Evolutionary conservation across 805 yeast genomes (phyloP).

Genomic region (Candida palmyrensis): DNA sequence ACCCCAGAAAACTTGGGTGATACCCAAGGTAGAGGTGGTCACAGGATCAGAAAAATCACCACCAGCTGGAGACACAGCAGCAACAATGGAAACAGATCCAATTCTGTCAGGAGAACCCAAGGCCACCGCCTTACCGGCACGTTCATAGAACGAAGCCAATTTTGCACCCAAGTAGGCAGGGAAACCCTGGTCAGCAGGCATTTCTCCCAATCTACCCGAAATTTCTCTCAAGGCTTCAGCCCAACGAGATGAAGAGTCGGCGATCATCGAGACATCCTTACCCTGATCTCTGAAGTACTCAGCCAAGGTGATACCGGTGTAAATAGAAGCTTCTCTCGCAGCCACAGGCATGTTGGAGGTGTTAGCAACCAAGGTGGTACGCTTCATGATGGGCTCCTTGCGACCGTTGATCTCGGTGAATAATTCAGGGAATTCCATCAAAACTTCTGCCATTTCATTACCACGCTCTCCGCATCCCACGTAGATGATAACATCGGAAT

Average conservation of each 20-base stretch:
- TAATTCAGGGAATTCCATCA: constrained; percentile 99
- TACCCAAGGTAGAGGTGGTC: constrained; percentile 96
- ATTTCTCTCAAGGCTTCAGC: constrained; percentile 99
- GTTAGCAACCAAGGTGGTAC: constrained; percentile 97
- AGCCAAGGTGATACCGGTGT: constrained; percentile 97
- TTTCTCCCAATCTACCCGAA: constrained; percentile 99
- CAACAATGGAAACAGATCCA: constrained; percentile 98
- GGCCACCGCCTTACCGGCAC: constrained; percentile 96
- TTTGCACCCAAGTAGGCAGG: constrained; percentile 99
- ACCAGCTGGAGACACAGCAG: constrained; percentile 99
- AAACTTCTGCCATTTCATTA: constrained; percentile 98
- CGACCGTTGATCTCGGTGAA: constrained; percentile 86
- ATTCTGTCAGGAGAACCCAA: constrained; percentile 94
- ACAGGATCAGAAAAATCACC: constrained; percentile 99
- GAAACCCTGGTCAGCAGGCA: constrained; percentile 99
- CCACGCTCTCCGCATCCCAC: constrained; percentile 98
- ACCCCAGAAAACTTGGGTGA: constrained; percentile 99
- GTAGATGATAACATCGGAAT: constrained; percentile 93
- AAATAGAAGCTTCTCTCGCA: constrained; percentile 98
- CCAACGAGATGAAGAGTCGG: constrained; percentile 99
- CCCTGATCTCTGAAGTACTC: constrained; percentile 99
- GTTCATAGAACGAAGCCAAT: constrained; percentile 97
- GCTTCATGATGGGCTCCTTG: constrained; percentile 98
- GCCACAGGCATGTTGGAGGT: constrained; percentile 99
- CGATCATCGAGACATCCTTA: constrained; percentile 98